Conservation (phyloP, 2,329 filamentous ascomycete species). For the Fusarium cyanostomum region DNA sequence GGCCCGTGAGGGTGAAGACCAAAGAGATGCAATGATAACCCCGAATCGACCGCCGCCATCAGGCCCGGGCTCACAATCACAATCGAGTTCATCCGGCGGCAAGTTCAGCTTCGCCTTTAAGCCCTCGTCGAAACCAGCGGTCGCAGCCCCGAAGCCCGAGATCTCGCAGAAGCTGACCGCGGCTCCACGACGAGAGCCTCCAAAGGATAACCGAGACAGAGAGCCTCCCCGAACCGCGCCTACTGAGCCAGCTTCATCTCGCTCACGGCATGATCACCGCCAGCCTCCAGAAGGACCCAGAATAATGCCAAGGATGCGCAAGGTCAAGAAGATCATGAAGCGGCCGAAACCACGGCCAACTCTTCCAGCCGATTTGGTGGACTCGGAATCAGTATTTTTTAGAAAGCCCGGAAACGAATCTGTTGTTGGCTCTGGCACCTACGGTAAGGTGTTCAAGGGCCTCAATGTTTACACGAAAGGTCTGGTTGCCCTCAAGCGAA, state of each 20-base stretch:
- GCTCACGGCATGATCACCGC: constrained; percentile 50
- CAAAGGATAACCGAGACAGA: constrained; percentile 49
- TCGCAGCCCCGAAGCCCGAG: constrained; percentile 69
- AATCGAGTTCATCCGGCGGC: constrained; percentile 61
- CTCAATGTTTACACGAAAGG: constrained; percentile 89
- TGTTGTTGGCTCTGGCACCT: constrained; percentile 93
- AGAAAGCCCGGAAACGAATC: constrained; percentile 97
- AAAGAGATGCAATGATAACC: constrained; percentile 62
- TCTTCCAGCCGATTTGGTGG: constrained; percentile 75
- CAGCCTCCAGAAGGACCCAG: constrained; percentile 50
- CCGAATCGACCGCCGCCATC: constrained; percentile 63
- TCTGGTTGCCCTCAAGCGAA: constrained; percentile 86
- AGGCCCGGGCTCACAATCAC: constrained; percentile 61
- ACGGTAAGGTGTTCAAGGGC: constrained; percentile 96
- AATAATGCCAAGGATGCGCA: constrained; percentile 63
- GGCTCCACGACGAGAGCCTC: constrained; percentile 57
- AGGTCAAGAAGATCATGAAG: constrained; percentile 74
- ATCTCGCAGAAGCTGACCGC: constrained; percentile 76
- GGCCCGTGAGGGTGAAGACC: constrained; percentile 53
- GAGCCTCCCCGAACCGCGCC: constrained; percentile 61
- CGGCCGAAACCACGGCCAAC: constrained; percentile 76
- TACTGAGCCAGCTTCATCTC: constrained; percentile 63
- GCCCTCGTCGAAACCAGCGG: constrained; percentile 67
- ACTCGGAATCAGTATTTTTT: constrained; percentile 91
- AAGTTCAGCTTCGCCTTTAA: constrained; percentile 98